Evolutionary conservation across 345 rosid genomes (phyloP), one percentile per base, ranked within the genome.

Genomic region (Raphanus sativus): DNA sequence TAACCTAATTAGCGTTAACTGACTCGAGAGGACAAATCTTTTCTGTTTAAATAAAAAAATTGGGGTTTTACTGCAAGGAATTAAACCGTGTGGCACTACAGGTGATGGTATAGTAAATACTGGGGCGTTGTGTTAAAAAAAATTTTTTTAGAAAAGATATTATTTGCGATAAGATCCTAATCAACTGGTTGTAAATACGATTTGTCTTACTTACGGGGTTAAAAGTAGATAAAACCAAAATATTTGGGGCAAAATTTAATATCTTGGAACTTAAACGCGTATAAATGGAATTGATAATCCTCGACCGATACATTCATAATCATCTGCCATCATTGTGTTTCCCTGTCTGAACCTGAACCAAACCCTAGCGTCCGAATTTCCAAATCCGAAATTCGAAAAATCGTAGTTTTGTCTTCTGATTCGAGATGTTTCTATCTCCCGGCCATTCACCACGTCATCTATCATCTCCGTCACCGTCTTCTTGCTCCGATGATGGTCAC

Each of bases 381-480:
- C 71, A 25, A 10, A 28, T 62, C 52, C 54, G 5, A 8, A 72
- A 72, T 7, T 36, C 42, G 9, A 28, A 2, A 32, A 40, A 10
- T 40, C 48, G 48, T 40, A 10, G 48, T 10, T 40, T 55, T n/a
- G 5, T 29, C 36, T 62, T 28, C 29, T 28, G 5, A 66, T 73
- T 52, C 59, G n/a, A 63, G 76, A 91, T 91, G 97, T 89, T 91
- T 78, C 88, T 82, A 25, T 89, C 92, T 1, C 97, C 92, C 2
- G 94, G 97, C 2, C 86, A 88, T 60, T 90, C 95, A 17, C 94
- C 94, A 1, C 96, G 99, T 17, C 92, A 88, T 58, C 77, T 95
- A 59, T 84, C 92, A 4, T 80, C 97, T 4, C 96, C 94, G 4
- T 83, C 91, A 0, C 91, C 94, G 30, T 84, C 88, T 24, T 15